A percentile compares a stretch with the other conserved stretches of the same genome.
Evolutionary conservation across 345 rosid genomes (phyloP).

Genomic region (Syzygium jambos): DNA sequence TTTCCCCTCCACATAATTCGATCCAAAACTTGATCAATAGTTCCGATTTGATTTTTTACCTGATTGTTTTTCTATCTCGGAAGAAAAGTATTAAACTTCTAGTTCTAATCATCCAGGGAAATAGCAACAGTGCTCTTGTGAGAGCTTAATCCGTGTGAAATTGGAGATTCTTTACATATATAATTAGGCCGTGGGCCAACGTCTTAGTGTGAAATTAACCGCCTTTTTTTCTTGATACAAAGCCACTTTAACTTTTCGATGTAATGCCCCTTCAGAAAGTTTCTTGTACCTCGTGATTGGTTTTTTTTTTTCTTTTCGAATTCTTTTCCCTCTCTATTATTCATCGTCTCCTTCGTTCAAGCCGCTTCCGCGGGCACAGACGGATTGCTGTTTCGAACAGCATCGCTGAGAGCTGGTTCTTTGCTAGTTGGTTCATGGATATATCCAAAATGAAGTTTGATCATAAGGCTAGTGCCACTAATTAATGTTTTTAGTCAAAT

Average conservation of each 20-base stretch:
- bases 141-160: not conserved
- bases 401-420: not conserved
- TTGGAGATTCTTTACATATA: too few species aligned
- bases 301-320: not conserved
- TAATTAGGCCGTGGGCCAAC: not conserved
- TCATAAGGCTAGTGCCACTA: not conserved
- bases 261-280: not conserved
- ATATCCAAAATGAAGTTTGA: not conserved
- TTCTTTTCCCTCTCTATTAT: not conserved
- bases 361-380: not conserved
- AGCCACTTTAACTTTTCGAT: not conserved
- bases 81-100: not conserved
- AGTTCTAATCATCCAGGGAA: not conserved
- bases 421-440: not conserved
- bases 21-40: not conserved
- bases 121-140: not conserved
- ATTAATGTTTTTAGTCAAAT: not conserved
- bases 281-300: not conserved
- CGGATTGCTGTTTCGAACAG: not conserved
- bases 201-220: not conserved
- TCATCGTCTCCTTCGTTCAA: not conserved
- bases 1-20: too few species aligned
- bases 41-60: not conserved
- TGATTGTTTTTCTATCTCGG: not conserved
- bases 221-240: too few species aligned